Conservation (phyloP, 352 stramenopile species). For the Phytopythium cucurbitacearum region DNA sequence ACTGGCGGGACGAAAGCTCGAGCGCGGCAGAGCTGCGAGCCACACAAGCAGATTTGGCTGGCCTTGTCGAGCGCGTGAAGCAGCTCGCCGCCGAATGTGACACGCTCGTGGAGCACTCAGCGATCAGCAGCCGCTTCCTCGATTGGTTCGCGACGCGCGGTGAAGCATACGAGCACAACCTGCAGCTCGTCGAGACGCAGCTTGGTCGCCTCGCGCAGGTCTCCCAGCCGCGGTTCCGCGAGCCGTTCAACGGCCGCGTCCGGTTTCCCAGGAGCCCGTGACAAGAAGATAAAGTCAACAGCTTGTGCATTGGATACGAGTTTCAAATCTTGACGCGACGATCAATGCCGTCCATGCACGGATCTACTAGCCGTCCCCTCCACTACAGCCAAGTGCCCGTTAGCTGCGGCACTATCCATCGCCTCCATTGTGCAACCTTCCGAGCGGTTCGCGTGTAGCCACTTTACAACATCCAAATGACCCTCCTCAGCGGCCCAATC, state of each 20-base stretch:
- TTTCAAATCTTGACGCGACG: no score
- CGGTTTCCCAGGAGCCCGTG: slow-evolving; percentile 25
- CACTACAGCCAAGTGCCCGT: no score
- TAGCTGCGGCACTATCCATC: no score
- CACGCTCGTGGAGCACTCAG: slow-evolving; percentile 35
- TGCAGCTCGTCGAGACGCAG: slow-evolving; percentile 61
- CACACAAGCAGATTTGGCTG: slow-evolving; percentile 5
- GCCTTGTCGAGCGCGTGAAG: slow-evolving; percentile 5
- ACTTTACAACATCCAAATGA: no score
- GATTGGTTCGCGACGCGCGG: slow-evolving; percentile 68
- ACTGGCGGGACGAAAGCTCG: background rate
- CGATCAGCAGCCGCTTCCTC: slow-evolving; percentile 60
- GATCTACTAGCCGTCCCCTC: no score
- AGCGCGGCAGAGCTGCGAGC: background rate
- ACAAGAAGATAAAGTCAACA: background rate
- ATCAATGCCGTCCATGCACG: no score
- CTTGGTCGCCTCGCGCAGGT: slow-evolving; percentile 34
- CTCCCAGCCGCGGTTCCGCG: slow-evolving; percentile 31
- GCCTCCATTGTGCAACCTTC: no score
- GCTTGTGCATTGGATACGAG: background rate
- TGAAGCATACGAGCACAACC: slow-evolving; percentile 70
- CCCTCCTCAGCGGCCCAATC: no score
- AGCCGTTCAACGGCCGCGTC: slow-evolving; percentile 47
- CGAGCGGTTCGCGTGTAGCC: no score
- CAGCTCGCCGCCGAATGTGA: slow-evolving; percentile 12